These are phyloP conservation scores for Dipodascopsis tothii DNA, from an alignment of 805 yeast species.

Conservation along the genomic window DNA sequence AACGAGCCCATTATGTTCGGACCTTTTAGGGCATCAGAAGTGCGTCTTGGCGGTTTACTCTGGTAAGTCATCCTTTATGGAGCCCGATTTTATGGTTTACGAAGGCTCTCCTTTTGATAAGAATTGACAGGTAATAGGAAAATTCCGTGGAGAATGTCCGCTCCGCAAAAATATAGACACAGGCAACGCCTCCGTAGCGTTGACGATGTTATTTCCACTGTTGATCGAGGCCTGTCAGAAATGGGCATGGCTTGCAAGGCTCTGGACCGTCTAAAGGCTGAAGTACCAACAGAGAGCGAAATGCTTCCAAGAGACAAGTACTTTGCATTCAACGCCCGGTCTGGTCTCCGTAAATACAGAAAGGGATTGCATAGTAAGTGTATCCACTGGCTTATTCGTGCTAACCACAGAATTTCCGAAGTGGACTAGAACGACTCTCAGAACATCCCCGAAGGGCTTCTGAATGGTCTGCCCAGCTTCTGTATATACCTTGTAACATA, in stretches of 20 bases:
- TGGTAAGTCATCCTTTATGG: slow-evolving; percentile 40
- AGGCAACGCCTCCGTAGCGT: slow-evolving; percentile 76
- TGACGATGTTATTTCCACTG: slow-evolving; percentile 64
- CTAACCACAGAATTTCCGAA: slow-evolving; percentile 16
- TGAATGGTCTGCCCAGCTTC: slow-evolving; percentile 1
- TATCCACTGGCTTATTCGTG: neutral
- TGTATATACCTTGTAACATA: too few species aligned
- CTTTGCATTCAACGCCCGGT: slow-evolving; percentile 69
- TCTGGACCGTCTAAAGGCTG: slow-evolving; percentile 27
- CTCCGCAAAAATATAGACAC: slow-evolving; percentile 73
- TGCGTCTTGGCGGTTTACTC: slow-evolving; percentile 62
- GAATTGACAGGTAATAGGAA: slow-evolving; percentile 40
- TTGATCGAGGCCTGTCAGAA: slow-evolving; percentile 44
- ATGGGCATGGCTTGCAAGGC: slow-evolving; percentile 27
- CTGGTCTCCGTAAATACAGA: slow-evolving; percentile 57
- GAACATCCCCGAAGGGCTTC: slow-evolving; percentile 20
- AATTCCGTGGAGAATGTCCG: slow-evolving; percentile 69
- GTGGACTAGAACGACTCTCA: slow-evolving; percentile 23
- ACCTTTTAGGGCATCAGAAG: slow-evolving; percentile 55
- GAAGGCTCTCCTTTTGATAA: slow-evolving; percentile 1
- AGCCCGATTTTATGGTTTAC: neutral
- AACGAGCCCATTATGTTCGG: slow-evolving; percentile 47
- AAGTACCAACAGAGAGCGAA: slow-evolving; percentile 68
- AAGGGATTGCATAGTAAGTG: slow-evolving; percentile 59
- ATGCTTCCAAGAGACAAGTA: slow-evolving; percentile 82